Evolutionary conservation across 768 basidiomycete genomes (phyloP), one percentile per base, ranked within the genome.

Genomic region (Guyanaporus albipodus): DNA sequence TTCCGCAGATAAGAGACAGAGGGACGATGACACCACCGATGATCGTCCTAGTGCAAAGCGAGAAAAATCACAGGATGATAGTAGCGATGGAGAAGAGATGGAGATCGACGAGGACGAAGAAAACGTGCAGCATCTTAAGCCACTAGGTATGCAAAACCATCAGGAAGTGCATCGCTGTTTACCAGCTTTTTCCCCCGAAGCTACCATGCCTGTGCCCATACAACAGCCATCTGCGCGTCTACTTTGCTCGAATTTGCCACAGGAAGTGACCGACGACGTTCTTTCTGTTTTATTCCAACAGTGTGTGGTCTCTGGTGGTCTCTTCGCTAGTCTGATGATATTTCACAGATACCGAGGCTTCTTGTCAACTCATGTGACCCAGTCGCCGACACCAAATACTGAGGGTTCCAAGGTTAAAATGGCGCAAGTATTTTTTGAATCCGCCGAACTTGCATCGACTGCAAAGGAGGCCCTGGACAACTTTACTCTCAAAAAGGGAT

Each of bases 21-120:
- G 89, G 58, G 87, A 87, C 34, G 83, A 78, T 17, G 80, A 78
- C 37, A 61, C 67, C 32, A 72, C 70, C 21, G 78, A 78, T 36
- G 75, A 70, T 42, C 80, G 73, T 43, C 76, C 77, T 40, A 73
- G 72, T 35, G 55, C 74, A 22, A 95, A 94, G 71, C 79, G 83
- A 52, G 80, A 82, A 58, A 89, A 81, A 64, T 70, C 74, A 35
- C 79, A 79, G 38, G 82, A 75, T 33, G 80, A 82, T 11, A 70
- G 71, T 12, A 78, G 68, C 54, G 87, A 89, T 52, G 91, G 83
- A 44, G 87, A 87, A 62, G 90, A 92, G 70, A 94, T 94, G 85
- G 92, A 95, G 70, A 90, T 92, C 59, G 91, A 93, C 50, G 91
- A 93, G 40, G 91, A 96, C 38, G 86, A 89, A 37, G 84, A 87